Evolutionary conservation across 805 yeast species (phyloP).

Genomic region (Candida manassasensis): DNA sequence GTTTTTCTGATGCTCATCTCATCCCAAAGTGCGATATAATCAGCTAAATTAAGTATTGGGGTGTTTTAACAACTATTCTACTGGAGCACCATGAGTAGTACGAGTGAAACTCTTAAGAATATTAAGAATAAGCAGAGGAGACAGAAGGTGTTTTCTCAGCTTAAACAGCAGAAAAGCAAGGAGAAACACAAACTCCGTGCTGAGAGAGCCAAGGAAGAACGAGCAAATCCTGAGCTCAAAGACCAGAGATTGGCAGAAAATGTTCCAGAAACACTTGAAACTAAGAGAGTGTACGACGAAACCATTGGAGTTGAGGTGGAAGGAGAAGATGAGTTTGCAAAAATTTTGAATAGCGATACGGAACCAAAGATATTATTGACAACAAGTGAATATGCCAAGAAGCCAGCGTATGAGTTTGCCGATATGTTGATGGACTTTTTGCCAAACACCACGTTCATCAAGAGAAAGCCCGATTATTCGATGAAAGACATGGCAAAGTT

Average conservation of each 20-base stretch:
- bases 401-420: constrained; percentile 85
- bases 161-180: constrained; percentile 72
- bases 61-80: not conserved
- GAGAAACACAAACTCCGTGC: constrained; percentile 71
- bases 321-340: constrained; percentile 61
- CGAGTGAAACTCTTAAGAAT: constrained; percentile 29
- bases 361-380: constrained; percentile 88
- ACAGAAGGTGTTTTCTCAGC: constrained; percentile 67
- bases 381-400: constrained; percentile 81
- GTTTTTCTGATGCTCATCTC: constrained; percentile 6
- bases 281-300: constrained; percentile 82
- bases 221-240: constrained; percentile 74
- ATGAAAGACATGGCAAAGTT: constrained; percentile 84
- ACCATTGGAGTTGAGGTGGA: constrained; percentile 60
- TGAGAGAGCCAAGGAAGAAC: constrained; percentile 85
- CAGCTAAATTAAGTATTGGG: constrained; percentile 1
- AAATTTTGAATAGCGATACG: constrained; percentile 44
- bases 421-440: constrained; percentile 77
- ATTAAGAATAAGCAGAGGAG: constrained; percentile 77
- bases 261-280: constrained; percentile 78
- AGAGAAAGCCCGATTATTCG: constrained; percentile 80
- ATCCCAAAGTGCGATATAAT: not conserved
- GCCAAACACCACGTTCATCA: constrained; percentile 82
- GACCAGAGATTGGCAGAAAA: constrained; percentile 75
- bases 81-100: constrained; percentile 16